Percentiles rank a stretch among this genome's conserved stretches.
phyloP scores from a whole-genome alignment of 2,329 filamentous ascomycete genomes.

The Pestalotiopsis sp. region DNA sequence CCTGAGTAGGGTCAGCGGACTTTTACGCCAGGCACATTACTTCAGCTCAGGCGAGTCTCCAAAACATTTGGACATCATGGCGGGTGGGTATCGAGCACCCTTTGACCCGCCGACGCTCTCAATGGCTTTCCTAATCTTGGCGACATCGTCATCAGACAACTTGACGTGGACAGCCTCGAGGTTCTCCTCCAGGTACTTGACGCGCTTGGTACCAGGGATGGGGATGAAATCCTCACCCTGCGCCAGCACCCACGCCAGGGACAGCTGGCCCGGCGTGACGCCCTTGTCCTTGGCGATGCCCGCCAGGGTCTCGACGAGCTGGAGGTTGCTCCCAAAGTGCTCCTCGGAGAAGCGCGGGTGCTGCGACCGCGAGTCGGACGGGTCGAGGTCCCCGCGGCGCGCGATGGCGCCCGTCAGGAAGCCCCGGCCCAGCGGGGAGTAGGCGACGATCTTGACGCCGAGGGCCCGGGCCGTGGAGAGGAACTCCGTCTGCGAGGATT shows the following conservation, averaged over 20 bases:
- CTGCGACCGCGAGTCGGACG: slow-evolving; percentile 37
- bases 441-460: slow-evolving; percentile 54
- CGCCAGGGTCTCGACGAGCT: slow-evolving; percentile 28
- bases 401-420: slow-evolving; percentile 32
- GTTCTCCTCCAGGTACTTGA: slow-evolving; percentile 35
- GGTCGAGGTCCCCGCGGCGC: slow-evolving; percentile 43
- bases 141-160: slow-evolving; percentile 36
- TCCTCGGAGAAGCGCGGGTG: slow-evolving; percentile 45
- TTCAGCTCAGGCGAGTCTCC: slow-evolving; percentile 12
- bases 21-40: not conserved
- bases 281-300: slow-evolving; percentile 32
- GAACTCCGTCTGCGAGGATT: slow-evolving; percentile 48
- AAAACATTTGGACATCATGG: slow-evolving; percentile 13
- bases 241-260: slow-evolving; percentile 54
- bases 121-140: slow-evolving; percentile 36
- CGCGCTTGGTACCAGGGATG: slow-evolving; percentile 35
- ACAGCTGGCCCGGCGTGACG: slow-evolving; percentile 51
- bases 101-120: slow-evolving; percentile 24
- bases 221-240: slow-evolving; percentile 44
- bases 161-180: slow-evolving; percentile 31
- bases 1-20: not conserved
- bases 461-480: slow-evolving; percentile 54
- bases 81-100: slow-evolving; percentile 11
- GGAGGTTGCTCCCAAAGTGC: slow-evolving; percentile 52
- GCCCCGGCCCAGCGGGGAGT: slow-evolving; percentile 41